Conservation (phyloP, 108 stramenopile genomes). For the Skeletonema grethae region DNA sequence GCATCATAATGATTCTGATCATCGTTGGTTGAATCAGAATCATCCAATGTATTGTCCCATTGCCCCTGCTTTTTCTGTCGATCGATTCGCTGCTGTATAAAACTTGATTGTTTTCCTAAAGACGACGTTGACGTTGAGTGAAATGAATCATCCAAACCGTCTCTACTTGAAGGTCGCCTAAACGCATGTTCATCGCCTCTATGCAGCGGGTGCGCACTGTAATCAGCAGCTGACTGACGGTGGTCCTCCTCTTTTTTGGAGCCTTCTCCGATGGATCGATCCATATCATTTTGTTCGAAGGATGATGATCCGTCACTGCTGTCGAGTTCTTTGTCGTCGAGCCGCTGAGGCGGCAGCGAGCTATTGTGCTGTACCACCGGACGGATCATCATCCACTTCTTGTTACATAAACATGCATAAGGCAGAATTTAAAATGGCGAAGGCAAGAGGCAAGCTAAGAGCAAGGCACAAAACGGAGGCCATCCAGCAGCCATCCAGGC, state of each 20-base stretch:
- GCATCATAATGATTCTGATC: background rate
- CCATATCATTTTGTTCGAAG: background rate
- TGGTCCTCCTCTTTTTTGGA: background rate
- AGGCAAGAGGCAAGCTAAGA: too few species aligned
- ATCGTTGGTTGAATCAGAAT: background rate
- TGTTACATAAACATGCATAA: too few species aligned
- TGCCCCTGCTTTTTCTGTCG: background rate
- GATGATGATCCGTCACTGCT: background rate
- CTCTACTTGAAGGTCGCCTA: background rate
- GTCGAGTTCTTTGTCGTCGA: background rate
- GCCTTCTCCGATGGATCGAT: background rate
- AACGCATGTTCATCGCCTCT: background rate
- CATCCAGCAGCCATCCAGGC: too few species aligned
- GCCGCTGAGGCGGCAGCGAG: background rate
- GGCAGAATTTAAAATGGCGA: too few species aligned
- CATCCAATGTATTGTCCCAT: background rate
- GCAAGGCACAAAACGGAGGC: too few species aligned
- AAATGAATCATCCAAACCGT: background rate
- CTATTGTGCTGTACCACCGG: background rate
- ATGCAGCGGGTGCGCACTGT: background rate
- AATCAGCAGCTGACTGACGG: background rate
- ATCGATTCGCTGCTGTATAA: background rate
- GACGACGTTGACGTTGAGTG: slow-evolving; percentile 1
- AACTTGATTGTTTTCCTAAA: background rate
- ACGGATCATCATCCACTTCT: background rate